phyloP scores from a whole-genome alignment of 495 filamentous ascomycete genomes.

The Bathelium albidoporum region DNA sequence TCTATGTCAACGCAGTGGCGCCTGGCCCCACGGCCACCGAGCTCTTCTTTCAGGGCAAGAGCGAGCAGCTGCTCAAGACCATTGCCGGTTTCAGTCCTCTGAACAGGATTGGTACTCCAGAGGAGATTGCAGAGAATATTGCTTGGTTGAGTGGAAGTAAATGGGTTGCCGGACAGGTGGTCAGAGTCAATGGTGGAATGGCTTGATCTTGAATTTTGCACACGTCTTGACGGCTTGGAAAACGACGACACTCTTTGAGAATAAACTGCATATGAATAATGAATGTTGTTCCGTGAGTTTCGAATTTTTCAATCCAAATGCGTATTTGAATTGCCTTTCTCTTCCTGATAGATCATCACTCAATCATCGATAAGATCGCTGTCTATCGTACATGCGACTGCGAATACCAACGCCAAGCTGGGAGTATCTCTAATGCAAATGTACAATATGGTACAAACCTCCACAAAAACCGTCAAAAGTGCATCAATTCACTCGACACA shows the following conservation, averaged over 20 bases:
- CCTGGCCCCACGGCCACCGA: conserved; percentile 59
- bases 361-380: not conserved
- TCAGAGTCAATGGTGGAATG: conserved; percentile 52
- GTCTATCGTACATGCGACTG: not conserved
- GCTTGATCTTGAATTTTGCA: not conserved
- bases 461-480: not conserved
- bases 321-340: not conserved
- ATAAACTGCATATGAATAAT: not conserved
- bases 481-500: conserved; percentile 53
- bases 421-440: not conserved
- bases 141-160: conserved; percentile 39
- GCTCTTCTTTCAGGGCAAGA: conserved; percentile 54
- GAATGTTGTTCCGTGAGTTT: not conserved
- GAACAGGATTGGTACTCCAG: conserved; percentile 45
- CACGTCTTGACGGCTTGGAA: not conserved
- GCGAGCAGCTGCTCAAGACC: conserved; percentile 44
- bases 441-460: conserved; percentile 4
- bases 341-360: not conserved
- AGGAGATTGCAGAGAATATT: conserved; percentile 52
- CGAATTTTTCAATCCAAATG: not conserved
- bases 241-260: not conserved
- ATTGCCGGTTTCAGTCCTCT: conserved; percentile 45
- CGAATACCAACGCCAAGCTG: conserved; percentile 1
- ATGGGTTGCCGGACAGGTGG: conserved; percentile 58
- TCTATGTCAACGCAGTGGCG: conserved; percentile 54